A percentile compares a stretch with the other conserved stretches of the same genome.
Evolutionary conservation across 495 filamentous ascomycete genomes (phyloP).

Genomic region (Delitschia confertaspora): DNA sequence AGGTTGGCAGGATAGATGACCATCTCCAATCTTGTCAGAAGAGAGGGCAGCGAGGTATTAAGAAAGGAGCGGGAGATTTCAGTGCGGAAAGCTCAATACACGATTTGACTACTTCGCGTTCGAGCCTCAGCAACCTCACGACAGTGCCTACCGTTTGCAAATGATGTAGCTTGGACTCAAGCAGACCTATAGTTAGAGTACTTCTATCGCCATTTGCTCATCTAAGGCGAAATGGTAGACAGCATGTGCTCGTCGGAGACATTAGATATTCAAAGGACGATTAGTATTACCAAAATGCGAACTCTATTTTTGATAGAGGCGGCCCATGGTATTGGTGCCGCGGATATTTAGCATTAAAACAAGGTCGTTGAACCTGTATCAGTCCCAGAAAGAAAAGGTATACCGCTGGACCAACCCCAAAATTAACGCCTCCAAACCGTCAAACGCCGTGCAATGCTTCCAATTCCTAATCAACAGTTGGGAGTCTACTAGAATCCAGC

Average conservation of each 20-base stretch:
- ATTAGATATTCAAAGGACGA: too few species aligned
- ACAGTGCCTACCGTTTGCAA: too few species aligned
- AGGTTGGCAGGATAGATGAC: too few species aligned
- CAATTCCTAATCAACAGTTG: slow-evolving; percentile 11
- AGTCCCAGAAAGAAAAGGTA: too few species aligned
- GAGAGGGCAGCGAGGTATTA: too few species aligned
- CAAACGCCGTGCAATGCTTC: slow-evolving; percentile 11
- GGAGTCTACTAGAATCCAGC: slow-evolving; percentile 24
- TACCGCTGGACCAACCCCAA: slow-evolving; percentile 21
- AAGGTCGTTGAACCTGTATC: neutral
- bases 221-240: slow-evolving; percentile 20
- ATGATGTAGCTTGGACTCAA: too few species aligned
- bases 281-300: too few species aligned
- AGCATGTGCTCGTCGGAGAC: slow-evolving; percentile 24
- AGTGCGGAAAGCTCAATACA: slow-evolving; percentile 23
- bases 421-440: slow-evolving; percentile 17
- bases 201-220: slow-evolving; percentile 24
- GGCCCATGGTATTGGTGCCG: too few species aligned
- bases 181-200: slow-evolving; percentile 16
- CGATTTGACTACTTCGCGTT: slow-evolving; percentile 27
- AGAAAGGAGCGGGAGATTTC: too few species aligned
- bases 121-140: too few species aligned
- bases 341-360: neutral
- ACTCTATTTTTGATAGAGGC: neutral
- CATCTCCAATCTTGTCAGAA: too few species aligned